Base-by-base conservation (phyloP, 140 eudicot species). In the Erigeron philadelphicus region DNA sequence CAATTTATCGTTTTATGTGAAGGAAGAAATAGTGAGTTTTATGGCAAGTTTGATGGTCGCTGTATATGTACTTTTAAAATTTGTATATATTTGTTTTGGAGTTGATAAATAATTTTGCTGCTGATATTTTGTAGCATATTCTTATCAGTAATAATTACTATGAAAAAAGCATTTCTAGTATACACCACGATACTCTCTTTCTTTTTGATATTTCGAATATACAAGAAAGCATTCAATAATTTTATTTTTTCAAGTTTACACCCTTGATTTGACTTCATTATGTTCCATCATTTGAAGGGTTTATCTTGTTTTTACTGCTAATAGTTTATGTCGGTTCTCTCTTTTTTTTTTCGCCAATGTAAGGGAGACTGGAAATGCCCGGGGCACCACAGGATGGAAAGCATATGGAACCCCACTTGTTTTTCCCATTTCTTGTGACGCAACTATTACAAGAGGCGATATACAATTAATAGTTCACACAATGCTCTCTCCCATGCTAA, bases 331-430 rank as follows among this genome's bases (percentile, higher is more conserved):
- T 46, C 48, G 3, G 23, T 49, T 62, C 48, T 78, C 61, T 17
- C 13, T 6, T 53, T 43, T 8, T 46, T 57, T 23, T 18, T 57
- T 43, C 61, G 5, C 43, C 7, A 76, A 10, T 78, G 76, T 8
- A 57, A 93, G 98, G 87, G 94, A 83, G 69, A 61, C 86, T 42
- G 84, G 84, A 45, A 83, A 73, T 81, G 70, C 81, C 35, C 88
- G 89, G 64, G 78, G 84, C 64, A 76, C 76, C 46, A 52, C 76
- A n/a, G 96, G 87, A 65, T 92, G 98, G 98, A 86, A 93, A 68
- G 84, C 95, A 45, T 93, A 89, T 63, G 98, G 98, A 66, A 89
- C 98, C 31, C 98, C 98, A 35, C 91, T 93, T 54, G 95, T 93
- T 49, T 89, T 83, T 12, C 93, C 96, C 16, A 76, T 93, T 57